phyloP scores from a whole-genome alignment of 2,329 filamentous ascomycete genomes.

The Trichoderma semiorbis region DNA sequence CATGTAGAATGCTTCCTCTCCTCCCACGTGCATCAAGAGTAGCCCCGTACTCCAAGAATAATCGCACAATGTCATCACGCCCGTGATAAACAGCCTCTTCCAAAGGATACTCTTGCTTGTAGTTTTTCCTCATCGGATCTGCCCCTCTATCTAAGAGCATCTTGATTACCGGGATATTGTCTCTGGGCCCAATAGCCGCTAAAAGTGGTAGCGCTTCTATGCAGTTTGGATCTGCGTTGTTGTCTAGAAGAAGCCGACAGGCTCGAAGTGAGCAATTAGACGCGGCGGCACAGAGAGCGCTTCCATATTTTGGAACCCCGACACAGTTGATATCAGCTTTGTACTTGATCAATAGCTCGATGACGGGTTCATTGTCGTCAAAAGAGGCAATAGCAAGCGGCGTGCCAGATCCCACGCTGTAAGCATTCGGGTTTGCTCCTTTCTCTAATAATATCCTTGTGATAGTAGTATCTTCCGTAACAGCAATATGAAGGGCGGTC shows the following conservation, averaged over 20 bases:
- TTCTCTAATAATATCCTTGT: not conserved
- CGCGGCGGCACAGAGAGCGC: not conserved
- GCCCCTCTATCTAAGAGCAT: not conserved
- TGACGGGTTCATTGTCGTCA: not conserved
- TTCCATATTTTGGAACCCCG: not conserved
- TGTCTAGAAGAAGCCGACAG: not conserved
- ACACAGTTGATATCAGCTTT: not conserved
- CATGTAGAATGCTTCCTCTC: not conserved
- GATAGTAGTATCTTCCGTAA: not conserved
- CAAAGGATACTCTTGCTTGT: not conserved
- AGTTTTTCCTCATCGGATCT: not conserved
- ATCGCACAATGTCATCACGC: not conserved
- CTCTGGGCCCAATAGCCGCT: not conserved
- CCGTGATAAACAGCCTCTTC: not conserved
- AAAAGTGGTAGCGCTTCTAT: not conserved
- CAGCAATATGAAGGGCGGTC: not conserved
- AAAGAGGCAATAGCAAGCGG: not conserved
- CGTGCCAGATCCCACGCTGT: not conserved
- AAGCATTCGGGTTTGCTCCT: not conserved
- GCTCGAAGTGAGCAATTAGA: not conserved
- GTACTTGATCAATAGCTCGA: not conserved
- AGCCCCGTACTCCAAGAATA: not conserved
- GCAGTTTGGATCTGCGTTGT: not conserved
- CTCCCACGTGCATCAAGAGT: not conserved
- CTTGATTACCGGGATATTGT: not conserved